Conservation (phyloP, 768 basidiomycete genomes). For the Piloderma croceum region DNA sequence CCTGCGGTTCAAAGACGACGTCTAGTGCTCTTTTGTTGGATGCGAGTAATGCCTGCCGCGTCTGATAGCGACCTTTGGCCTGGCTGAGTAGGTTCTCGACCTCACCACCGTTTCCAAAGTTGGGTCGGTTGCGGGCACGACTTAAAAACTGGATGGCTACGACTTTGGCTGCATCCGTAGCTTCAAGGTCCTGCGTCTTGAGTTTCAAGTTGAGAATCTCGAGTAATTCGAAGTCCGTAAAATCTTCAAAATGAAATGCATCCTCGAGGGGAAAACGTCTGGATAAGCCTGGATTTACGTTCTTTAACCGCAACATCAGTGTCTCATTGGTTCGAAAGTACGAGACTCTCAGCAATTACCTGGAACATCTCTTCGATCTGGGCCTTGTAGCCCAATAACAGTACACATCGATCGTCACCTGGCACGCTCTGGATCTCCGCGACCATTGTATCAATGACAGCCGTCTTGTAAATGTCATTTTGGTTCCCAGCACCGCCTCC, state of each 20-base stretch:
- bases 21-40: conserved; percentile 13
- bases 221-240: conserved; percentile 33
- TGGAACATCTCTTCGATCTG: conserved; percentile 45
- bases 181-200: conserved; percentile 33
- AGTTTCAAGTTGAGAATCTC: conserved; percentile 34
- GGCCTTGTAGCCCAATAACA: conserved; percentile 37
- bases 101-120: conserved; percentile 63
- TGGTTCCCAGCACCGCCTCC: conserved; percentile 10
- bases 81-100: conserved; percentile 54
- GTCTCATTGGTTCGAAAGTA: too few relatives aligned
- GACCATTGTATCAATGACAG: conserved; percentile 45
- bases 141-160: conserved; percentile 31
- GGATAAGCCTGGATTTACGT: conserved; percentile 39
- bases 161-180: conserved; percentile 33
- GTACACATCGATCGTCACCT: conserved; percentile 41
- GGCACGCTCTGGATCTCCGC: conserved; percentile 42
- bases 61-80: conserved; percentile 45
- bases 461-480: conserved; percentile 32
- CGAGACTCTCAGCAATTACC: conserved; percentile 13
- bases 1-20: conserved; percentile 35
- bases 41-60: conserved; percentile 27
- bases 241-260: conserved; percentile 40
- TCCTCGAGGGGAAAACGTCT: conserved; percentile 41
- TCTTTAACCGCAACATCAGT: conserved; percentile 23
- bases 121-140: conserved; percentile 33